phyloP scores from a whole-genome alignment of 352 stramenopile genomes.

The Pythium grandisporangium region DNA sequence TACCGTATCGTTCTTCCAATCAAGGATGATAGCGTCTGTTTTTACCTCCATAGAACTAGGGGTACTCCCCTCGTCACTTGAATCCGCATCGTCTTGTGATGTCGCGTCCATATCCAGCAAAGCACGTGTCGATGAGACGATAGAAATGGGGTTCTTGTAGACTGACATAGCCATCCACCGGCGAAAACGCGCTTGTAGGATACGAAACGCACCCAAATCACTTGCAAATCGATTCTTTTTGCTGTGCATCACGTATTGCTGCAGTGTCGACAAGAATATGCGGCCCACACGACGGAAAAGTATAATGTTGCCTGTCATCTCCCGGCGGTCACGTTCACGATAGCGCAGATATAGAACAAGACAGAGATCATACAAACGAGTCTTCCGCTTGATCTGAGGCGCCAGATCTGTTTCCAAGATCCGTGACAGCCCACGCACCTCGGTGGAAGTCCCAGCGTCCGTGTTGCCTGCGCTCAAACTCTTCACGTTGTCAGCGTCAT shows the following conservation, averaged over 20 bases:
- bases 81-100: neutral
- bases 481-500: slow-evolving; percentile 3
- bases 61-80: neutral
- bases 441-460: neutral
- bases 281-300: slow-evolving; percentile 15
- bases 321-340: slow-evolving; percentile 17
- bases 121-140: neutral
- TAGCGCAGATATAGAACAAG: slow-evolving; percentile 20
- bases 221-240: slow-evolving; percentile 22
- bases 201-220: slow-evolving; percentile 18
- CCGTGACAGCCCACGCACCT: slow-evolving; percentile 13
- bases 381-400: slow-evolving; percentile 23
- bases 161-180: slow-evolving; percentile 13
- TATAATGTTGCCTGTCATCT: slow-evolving; percentile 17
- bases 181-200: slow-evolving; percentile 14
- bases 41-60: slow-evolving; percentile 2
- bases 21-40: slow-evolving; percentile 5
- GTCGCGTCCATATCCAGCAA: slow-evolving; percentile 1
- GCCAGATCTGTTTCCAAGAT: slow-evolving; percentile 24
- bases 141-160: slow-evolving; percentile 13
- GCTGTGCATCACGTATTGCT: slow-evolving; percentile 4
- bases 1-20: slow-evolving; percentile 20
- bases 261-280: slow-evolving; percentile 6
- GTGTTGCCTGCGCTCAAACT: neutral
- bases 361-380: slow-evolving; percentile 24